Percentiles rank a stretch among this genome's conserved stretches.
phyloP scores from a whole-genome alignment of 2,329 filamentous ascomycete species.

The Botrytis medusae region DNA sequence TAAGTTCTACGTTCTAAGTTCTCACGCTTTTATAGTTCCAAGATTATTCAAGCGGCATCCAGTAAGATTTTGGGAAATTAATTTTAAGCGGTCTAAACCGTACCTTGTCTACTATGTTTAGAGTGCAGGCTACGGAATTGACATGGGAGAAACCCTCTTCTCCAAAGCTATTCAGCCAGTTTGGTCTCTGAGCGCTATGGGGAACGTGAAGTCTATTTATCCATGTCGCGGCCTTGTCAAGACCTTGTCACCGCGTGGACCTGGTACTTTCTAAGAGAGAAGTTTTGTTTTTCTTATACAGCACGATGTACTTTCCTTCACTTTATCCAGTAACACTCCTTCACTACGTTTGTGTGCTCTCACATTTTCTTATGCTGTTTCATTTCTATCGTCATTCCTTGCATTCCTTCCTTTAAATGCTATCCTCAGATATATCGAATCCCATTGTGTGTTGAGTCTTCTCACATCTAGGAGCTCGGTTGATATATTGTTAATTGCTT shows the following conservation, averaged over 20 bases:
- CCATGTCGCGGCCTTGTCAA: constrained; percentile 10
- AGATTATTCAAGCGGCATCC: constrained; percentile 2
- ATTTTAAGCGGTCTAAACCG: constrained; percentile 10
- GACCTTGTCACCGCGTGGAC: constrained; percentile 15
- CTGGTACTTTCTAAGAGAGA: constrained; percentile 4
- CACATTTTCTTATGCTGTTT: constrained; percentile 11
- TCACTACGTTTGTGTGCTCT: constrained; percentile 5
- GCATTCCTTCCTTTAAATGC: constrained; percentile 7
- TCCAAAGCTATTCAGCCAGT: constrained; percentile 15
- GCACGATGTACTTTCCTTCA: constrained; percentile 2
- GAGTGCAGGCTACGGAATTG: constrained; percentile 3
- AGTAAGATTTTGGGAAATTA: constrained; percentile 15
- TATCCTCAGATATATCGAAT: background rate
- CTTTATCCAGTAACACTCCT: constrained; percentile 15
- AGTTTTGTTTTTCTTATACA: constrained; percentile 16
- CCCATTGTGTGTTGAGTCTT: background rate
- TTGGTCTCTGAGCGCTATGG: constrained; percentile 12
- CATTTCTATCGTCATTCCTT: constrained; percentile 9
- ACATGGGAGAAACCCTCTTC: constrained; percentile 7
- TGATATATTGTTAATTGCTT: constrained; percentile 11
- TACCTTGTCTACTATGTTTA: constrained; percentile 18
- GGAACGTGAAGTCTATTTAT: constrained; percentile 18
- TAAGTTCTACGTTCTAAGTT: background rate
- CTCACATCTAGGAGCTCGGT: background rate
- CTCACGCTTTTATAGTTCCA: constrained; percentile 9